Evolutionary conservation across 306 rosid genomes (phyloP), one percentile per base, ranked within the genome.

Genomic region (Acacia crassicarpa): DNA sequence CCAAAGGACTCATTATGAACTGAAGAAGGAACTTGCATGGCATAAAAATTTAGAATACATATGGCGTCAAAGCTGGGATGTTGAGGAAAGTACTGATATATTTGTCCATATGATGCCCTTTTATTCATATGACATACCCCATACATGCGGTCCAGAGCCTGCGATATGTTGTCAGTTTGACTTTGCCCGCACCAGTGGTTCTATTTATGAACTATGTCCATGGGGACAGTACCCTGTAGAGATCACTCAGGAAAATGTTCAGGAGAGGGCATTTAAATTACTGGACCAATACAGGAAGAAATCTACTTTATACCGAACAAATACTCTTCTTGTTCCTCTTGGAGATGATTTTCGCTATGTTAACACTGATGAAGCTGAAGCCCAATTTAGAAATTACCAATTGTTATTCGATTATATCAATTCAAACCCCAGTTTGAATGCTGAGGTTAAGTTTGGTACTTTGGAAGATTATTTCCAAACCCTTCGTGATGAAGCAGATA

Each of bases 101-200:
- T 95, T 95, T 88, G 99, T 93, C 79, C 99, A 95, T 76, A 95
- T 95, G 99, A 95, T 95, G 99, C 99, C 99, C 46, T 95, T 95
- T 84, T 95, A 93, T 90, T 93, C 98, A n/a, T 95, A 95, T 78
- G 99, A 95, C 85, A 87, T 95, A 89, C 99, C 99, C 76, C 99
- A 95, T 83, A 95, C 99, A 40, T 95, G 99, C 85, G 99, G 99
- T 40, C 99, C 99, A 1, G 98, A 95, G 88, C 99, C 99, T 62
- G 99, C 96, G 48, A 85, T 95, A 71, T 95, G 99, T 81, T 95
- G 99, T 85, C 97, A 95, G 88, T 95, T 95, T 80, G 99, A 95
- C 84, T 95, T 95, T 88, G 99, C 99, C 56, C 94, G 99, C 71
- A 85, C 81, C 77, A 84, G 49, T 41, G 91, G 92, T 65, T 93